These are phyloP conservation scores for Erigeron philadelphicus DNA, from an alignment of 140 eudicot genomes.

Conservation along the genomic window DNA sequence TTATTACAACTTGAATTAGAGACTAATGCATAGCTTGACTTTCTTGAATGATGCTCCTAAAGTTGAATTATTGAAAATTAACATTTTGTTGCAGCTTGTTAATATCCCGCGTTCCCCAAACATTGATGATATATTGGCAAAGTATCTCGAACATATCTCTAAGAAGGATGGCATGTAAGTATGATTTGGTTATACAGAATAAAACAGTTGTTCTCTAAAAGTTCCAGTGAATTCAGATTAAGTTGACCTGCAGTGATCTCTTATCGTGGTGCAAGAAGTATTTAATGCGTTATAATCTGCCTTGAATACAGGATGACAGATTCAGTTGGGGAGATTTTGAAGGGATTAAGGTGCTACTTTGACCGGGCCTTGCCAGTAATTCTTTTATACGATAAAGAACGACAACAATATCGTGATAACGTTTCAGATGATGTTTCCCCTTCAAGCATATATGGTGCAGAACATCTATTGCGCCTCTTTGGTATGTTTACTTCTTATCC, in stretches of 20 bases:
- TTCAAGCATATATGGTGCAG: constrained; percentile 82
- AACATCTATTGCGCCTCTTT: constrained; percentile 89
- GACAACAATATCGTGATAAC: constrained; percentile 58
- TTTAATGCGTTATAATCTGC: not conserved
- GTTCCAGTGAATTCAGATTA: constrained; percentile 1
- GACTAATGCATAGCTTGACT: not conserved
- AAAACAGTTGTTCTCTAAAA: not conserved
- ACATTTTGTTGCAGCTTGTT: constrained; percentile 56
- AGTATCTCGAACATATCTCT: constrained; percentile 69
- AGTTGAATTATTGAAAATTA: not conserved
- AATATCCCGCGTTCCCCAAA: constrained; percentile 82
- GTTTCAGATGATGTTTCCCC: constrained; percentile 58
- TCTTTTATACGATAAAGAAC: constrained; percentile 79
- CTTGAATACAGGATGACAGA: constrained; percentile 53
- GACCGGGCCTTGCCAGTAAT: constrained; percentile 64
- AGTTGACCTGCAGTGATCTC: constrained; percentile 8
- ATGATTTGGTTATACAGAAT: not conserved
- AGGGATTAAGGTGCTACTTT: constrained; percentile 76
- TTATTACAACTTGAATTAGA: not conserved
- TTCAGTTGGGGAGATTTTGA: constrained; percentile 66
- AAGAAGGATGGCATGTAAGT: constrained; percentile 71
- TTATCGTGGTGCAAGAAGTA: constrained; percentile 3
- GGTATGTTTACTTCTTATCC: constrained; percentile 44
- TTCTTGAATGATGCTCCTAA: not conserved
- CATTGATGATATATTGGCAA: constrained; percentile 61